phyloP scores from a whole-genome alignment of 305 asterid genomes.

The Rubia tinctorum region DNA sequence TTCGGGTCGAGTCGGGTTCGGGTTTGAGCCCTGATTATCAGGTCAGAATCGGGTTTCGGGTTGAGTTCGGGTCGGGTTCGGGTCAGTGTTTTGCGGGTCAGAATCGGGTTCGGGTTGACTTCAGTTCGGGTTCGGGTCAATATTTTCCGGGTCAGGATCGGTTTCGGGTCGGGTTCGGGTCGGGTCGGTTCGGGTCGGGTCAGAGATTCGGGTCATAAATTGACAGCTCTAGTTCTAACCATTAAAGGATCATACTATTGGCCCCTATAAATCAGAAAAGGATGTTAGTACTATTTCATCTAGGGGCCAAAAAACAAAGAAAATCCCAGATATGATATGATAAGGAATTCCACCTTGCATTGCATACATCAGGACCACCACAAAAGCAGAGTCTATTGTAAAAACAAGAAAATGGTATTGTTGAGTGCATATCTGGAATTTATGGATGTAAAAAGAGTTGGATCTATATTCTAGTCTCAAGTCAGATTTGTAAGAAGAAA shows the following conservation, averaged over 20 bases:
- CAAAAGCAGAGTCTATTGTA: slow-evolving; percentile 15
- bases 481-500: no score
- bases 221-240: background rate
- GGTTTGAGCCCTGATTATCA: no score
- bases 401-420: background rate
- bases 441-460: background rate
- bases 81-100: no score
- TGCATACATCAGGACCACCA: slow-evolving; percentile 31
- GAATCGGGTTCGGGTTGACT: no score
- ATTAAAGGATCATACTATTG: background rate
- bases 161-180: no score
- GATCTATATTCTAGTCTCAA: background rate
- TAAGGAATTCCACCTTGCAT: slow-evolving; percentile 25
- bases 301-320: slow-evolving; percentile 12
- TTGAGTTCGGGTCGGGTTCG: no score
- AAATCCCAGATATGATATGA: slow-evolving; percentile 24
- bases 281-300: background rate
- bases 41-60: no score
- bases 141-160: no score
- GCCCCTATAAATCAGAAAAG: background rate
- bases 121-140: no score
- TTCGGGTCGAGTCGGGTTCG: no score
- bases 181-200: no score
- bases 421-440: background rate
- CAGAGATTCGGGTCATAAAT: no score